A percentile compares a stretch with the other conserved stretches of the same genome.
These are phyloP conservation scores for Plasmodium vivax DNA, from an alignment of 169 alveolate species.

Conservation along the genomic window DNA sequence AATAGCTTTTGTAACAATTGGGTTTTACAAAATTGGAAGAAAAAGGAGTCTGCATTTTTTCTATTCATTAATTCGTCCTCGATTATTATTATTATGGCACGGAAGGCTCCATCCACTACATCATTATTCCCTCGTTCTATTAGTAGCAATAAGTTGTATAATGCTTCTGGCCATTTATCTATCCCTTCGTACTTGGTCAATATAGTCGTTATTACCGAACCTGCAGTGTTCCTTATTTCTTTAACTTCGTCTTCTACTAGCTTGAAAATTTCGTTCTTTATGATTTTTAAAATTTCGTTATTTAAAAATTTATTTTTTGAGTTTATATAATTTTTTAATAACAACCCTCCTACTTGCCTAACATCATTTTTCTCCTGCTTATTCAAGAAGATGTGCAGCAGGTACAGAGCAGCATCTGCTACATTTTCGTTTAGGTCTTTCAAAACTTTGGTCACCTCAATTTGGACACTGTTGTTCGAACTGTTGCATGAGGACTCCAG, in stretches of 20 bases:
- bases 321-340: constrained; percentile 80
- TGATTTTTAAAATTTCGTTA: constrained; percentile 69
- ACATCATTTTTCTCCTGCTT: constrained; percentile 77
- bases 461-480: constrained; percentile 61
- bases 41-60: constrained; percentile 76
- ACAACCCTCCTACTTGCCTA: constrained; percentile 87
- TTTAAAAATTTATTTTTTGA: constrained; percentile 73
- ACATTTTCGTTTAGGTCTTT: constrained; percentile 72
- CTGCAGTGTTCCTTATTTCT: constrained; percentile 83
- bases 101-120: constrained; percentile 83
- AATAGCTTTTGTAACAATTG: constrained; percentile 72
- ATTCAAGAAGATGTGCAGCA: constrained; percentile 58
- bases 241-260: constrained; percentile 75
- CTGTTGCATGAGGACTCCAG: constrained; percentile 45
- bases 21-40: constrained; percentile 76
- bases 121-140: constrained; percentile 79
- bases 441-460: constrained; percentile 65
- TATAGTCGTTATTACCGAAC: constrained; percentile 82
- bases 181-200: constrained; percentile 81
- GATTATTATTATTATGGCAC: constrained; percentile 78
- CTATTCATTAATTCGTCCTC: constrained; percentile 79
- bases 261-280: constrained; percentile 56
- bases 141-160: constrained; percentile 77
- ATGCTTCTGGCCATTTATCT: constrained; percentile 81
- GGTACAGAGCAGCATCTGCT: constrained; percentile 70